Conservation (phyloP, 164 flowering plant genomes). For the Liquidambar formosana region DNA sequence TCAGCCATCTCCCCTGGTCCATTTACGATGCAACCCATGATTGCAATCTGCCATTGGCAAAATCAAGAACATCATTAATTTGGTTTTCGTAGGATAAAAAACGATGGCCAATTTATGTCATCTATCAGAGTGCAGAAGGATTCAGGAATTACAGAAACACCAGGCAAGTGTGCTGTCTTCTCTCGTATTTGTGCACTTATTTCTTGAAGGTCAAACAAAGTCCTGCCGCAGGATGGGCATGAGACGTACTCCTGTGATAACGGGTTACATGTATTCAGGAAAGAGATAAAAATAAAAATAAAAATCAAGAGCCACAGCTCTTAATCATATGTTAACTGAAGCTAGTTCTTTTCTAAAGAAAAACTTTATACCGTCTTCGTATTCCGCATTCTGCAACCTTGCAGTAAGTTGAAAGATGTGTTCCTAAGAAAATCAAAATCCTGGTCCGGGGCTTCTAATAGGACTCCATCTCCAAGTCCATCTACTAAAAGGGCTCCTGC, state of each 20-base stretch:
- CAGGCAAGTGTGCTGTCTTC: conserved; percentile 94
- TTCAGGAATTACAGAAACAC: conserved; percentile 75
- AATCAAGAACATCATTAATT: neutral
- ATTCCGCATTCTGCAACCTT: conserved; percentile 98
- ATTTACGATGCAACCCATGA: conserved; percentile 99
- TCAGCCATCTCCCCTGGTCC: conserved; percentile 99
- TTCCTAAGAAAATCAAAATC: conserved; percentile 87
- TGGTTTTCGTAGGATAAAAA: neutral
- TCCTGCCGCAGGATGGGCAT: conserved; percentile 98
- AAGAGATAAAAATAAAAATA: too few relatives aligned
- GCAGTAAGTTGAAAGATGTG: conserved; percentile 93
- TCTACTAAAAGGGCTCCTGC: conserved; percentile 95
- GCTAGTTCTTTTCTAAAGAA: neutral
- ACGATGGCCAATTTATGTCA: neutral
- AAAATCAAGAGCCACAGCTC: neutral
- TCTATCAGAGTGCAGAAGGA: conserved; percentile 3
- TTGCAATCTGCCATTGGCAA: conserved; percentile 72
- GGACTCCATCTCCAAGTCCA: conserved; percentile 94
- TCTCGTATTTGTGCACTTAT: conserved; percentile 94
- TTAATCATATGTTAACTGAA: neutral
- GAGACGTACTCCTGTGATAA: conserved; percentile 89
- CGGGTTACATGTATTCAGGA: neutral
- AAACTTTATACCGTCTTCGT: conserved; percentile 76
- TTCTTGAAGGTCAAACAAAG: conserved; percentile 95
- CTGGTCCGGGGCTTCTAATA: conserved; percentile 83